Base-by-base conservation (phyloP, 768 basidiomycete genomes). In the Leucosporidium scottii region DNA sequence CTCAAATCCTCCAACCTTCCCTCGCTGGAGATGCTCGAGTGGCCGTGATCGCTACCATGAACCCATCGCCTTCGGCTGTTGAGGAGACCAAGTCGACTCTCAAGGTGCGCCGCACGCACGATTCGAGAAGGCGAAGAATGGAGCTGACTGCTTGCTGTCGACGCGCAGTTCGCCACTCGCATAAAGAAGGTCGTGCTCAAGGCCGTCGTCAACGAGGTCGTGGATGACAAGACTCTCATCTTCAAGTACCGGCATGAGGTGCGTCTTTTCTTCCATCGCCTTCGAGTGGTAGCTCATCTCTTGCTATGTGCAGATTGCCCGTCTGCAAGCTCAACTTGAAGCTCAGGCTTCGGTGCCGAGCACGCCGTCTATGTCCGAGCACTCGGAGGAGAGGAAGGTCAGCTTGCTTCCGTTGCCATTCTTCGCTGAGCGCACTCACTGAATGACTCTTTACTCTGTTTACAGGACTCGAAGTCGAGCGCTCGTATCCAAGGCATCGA, bases 11-110 rank as follows among this genome's bases (percentile, higher is more conserved):
- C 7, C 93, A 97, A 77, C 93, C 94, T 1, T 96, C 91, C 1
- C 82, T 99, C 0, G 89, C 92, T 0, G 94, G 94, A 1, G 91
- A 97, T 76, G 94, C 94, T 25, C 66, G 72, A n/a, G 93, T 99
- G 63, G 91, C 90, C 57, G 94, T 99, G 21, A 89, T 98, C 66
- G 96, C 93, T 76, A 98, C 94, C 0, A 85, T 97, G 76, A 97
- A 96, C 76, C 93, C 94, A 0, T 89, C 92, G 53, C 78, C 82
- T 1, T 79, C 81, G 39, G 91, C 91, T 5, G 81, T 96, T 8
- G 82, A 86, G 15, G 94, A 98, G 79, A 90, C 86, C 13, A 87
- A 86, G 61, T 93, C 88, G 72, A 99, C 94, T 0, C 81, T 98
- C n/a, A 84, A 87, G 53, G 97, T 98, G 75, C 92, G 93, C 7